Evolutionary conservation across 2,329 filamentous ascomycete species (phyloP).

Genomic region (Cladosporium austrohemisphaericum): DNA sequence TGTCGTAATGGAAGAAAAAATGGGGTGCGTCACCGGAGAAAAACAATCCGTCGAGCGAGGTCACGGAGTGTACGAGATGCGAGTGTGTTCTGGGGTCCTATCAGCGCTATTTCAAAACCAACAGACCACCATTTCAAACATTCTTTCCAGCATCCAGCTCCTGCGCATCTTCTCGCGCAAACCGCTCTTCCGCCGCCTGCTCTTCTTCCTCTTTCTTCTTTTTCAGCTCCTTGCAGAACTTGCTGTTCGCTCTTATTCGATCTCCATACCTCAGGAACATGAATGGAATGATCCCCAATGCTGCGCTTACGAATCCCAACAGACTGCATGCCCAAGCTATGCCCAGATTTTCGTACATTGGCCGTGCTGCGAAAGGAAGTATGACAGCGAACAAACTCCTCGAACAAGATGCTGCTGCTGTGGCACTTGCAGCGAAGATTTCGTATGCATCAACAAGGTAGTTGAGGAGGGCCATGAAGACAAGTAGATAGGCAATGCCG

Average conservation of each 20-base stretch:
- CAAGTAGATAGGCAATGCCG: constrained; percentile 45
- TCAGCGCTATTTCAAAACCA: neutral
- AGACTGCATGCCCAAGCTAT: constrained; percentile 62
- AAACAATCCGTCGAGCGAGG: too few relatives aligned
- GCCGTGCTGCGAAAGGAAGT: constrained; percentile 44
- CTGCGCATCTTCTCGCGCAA: constrained; percentile 13
- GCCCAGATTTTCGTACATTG: constrained; percentile 65
- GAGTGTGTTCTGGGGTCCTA: too few relatives aligned
- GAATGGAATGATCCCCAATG: constrained; percentile 55
- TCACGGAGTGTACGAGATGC: too few relatives aligned
- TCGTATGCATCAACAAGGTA: constrained; percentile 67
- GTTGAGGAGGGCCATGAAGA: constrained; percentile 55
- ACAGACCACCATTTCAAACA: neutral
- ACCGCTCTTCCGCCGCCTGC: neutral
- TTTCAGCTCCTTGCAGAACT: constrained; percentile 60
- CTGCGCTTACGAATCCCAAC: constrained; percentile 47
- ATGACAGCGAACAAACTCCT: constrained; percentile 72
- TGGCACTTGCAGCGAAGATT: constrained; percentile 68
- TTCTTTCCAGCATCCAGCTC: neutral
- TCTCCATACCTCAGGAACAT: constrained; percentile 54
- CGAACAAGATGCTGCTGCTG: constrained; percentile 80
- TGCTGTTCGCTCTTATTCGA: constrained; percentile 53
- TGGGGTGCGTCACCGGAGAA: too few relatives aligned
- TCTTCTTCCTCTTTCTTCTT: constrained; percentile 43
- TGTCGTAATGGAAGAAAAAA: too few relatives aligned